Evolutionary conservation across 345 rosid species (phyloP).

Genomic region (Linum tenue): DNA sequence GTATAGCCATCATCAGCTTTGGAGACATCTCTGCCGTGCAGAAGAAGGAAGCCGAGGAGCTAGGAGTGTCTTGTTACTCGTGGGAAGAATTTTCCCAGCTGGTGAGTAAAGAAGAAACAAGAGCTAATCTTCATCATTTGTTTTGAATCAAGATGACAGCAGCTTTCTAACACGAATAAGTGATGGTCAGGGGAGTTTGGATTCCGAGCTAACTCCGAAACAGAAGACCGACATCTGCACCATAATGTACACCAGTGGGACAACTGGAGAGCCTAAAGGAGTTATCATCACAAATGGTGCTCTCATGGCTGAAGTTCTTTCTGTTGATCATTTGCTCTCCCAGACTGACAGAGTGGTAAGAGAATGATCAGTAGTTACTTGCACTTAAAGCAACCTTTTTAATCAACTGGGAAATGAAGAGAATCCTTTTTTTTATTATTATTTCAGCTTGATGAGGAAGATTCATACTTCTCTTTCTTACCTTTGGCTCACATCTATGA

Average conservation of each 20-base stretch:
- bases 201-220: conserved; percentile 54
- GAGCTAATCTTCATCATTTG: background rate
- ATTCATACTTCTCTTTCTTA: conserved; percentile 83
- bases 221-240: conserved; percentile 63
- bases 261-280: conserved; percentile 98
- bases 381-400: background rate
- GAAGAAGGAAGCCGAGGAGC: conserved; percentile 65
- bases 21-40: conserved; percentile 42
- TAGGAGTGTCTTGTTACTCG: conserved; percentile 62
- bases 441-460: conserved; percentile 58
- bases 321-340: conserved; percentile 55
- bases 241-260: conserved; percentile 96
- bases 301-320: conserved; percentile 58
- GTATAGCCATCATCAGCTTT: conserved; percentile 73
- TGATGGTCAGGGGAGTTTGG: conserved; percentile 43
- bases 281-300: conserved; percentile 60
- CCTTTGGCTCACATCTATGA: conserved; percentile 90
- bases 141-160: background rate
- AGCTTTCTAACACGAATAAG: background rate
- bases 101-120: conserved; percentile 28
- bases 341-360: conserved; percentile 61
- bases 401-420: background rate
- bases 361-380: background rate
- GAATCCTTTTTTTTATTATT: background rate
- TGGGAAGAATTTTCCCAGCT: conserved; percentile 60